Percentiles rank a stretch among this genome's conserved stretches.
Conservation (phyloP, 495 filamentous ascomycete genomes). For the Penicillium mononematosum region DNA sequence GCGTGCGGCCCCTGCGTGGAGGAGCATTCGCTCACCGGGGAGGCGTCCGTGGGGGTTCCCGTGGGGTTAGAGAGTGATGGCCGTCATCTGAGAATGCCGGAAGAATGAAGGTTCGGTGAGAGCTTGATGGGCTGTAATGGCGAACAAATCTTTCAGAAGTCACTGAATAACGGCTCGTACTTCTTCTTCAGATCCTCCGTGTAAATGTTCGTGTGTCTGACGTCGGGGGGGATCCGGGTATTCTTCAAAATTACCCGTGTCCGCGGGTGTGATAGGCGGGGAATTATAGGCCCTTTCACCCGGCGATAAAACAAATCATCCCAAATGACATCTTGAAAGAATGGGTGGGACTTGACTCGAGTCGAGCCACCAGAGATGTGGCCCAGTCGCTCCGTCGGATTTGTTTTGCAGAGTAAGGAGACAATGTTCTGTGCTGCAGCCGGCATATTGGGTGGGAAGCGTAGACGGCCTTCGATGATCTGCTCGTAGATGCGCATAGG, state of each 20-base stretch:
- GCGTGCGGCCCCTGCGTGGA: background rate
- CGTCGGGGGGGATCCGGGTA: constrained; percentile 65
- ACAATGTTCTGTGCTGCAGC: constrained; percentile 81
- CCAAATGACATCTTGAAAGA: constrained; percentile 84
- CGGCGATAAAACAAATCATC: constrained; percentile 71
- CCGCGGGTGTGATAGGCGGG: constrained; percentile 73
- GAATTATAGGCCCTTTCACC: constrained; percentile 80
- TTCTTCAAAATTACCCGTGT: constrained; percentile 87
- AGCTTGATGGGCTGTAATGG: background rate
- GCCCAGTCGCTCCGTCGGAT: constrained; percentile 81
- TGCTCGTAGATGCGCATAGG: constrained; percentile 94
- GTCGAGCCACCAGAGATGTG: constrained; percentile 82
- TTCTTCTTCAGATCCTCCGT: constrained; percentile 69
- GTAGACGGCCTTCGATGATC: constrained; percentile 44
- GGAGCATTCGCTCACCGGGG: constrained; percentile 3
- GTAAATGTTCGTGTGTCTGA: constrained; percentile 58
- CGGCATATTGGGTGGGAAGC: constrained; percentile 55
- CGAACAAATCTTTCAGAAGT: constrained; percentile 55
- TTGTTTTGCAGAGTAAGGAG: constrained; percentile 80
- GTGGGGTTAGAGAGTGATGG: constrained; percentile 1
- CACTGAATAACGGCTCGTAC: constrained; percentile 76
- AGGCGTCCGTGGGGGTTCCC: constrained; percentile 6
- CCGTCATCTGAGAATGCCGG: background rate
- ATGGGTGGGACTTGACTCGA: constrained; percentile 82
- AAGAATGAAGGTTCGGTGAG: constrained; percentile 14